Percentiles rank a stretch among this genome's conserved stretches.
These are phyloP conservation scores for Begonia masoniana DNA, from an alignment of 306 rosid species.

Conservation along the genomic window DNA sequence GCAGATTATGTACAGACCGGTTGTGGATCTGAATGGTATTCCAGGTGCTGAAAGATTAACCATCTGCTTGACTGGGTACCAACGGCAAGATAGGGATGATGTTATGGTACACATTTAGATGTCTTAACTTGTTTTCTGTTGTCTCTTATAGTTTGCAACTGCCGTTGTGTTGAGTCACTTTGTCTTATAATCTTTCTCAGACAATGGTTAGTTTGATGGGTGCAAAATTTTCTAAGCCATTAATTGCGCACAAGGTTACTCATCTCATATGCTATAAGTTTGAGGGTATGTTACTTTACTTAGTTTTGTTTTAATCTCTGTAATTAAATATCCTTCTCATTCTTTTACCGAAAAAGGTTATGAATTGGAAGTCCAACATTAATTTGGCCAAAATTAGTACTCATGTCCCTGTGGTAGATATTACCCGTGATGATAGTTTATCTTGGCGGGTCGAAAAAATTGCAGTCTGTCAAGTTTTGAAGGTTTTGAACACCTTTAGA, in stretches of 20 bases:
- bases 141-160: too few species aligned
- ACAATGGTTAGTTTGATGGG: conserved; percentile 82
- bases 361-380: too few species aligned
- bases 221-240: conserved; percentile 74
- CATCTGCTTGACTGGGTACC: conserved; percentile 83
- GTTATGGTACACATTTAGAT: conserved; percentile 39
- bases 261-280: conserved; percentile 94
- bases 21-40: conserved; percentile 55
- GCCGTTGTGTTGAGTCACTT: too few species aligned
- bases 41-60: conserved; percentile 53
- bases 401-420: too few species aligned
- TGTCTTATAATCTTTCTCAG: conserved; percentile 17
- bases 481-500: too few species aligned
- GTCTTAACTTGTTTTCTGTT: too few species aligned
- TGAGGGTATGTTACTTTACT: conserved; percentile 48
- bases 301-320: not conserved
- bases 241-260: conserved; percentile 81
- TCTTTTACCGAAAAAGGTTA: not conserved
- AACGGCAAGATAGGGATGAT: conserved; percentile 90
- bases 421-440: too few species aligned
- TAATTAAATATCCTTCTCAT: not conserved
- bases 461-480: too few species aligned
- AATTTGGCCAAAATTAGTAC: too few species aligned
- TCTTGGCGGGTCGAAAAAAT: too few species aligned
- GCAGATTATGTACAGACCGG: conserved; percentile 82